Evolutionary conservation across 129 eudicot genomes (phyloP).

Genomic region (Solidago caesia): DNA sequence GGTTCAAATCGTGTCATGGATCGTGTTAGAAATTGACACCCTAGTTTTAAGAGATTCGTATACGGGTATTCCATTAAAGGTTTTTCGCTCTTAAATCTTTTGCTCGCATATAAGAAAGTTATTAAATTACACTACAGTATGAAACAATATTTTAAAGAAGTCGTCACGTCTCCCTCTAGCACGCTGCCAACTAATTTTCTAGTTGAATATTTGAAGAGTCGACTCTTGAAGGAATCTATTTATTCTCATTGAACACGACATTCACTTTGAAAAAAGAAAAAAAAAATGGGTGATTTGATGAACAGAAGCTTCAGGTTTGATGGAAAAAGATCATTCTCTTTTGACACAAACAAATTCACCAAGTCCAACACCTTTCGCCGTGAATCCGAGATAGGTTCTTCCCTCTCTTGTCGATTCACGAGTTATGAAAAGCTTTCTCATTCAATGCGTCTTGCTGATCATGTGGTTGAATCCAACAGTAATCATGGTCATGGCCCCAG

Average conservation of each 20-base stretch:
- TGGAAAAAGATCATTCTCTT: constrained; percentile 29
- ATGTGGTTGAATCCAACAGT: background rate
- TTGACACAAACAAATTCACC: constrained; percentile 9
- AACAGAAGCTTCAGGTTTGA: constrained; percentile 35
- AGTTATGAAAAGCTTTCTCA: constrained; percentile 27
- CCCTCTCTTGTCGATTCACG: constrained; percentile 15
- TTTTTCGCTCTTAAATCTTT: too few species aligned
- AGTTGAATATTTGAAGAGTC: constrained; percentile 1
- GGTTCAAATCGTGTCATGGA: too few species aligned
- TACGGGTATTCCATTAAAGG: too few species aligned
- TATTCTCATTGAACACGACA: constrained; percentile 13
- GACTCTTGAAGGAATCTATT: constrained; percentile 18
- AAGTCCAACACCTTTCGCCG: constrained; percentile 21
- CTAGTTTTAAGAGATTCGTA: too few species aligned
- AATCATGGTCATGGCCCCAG: background rate
- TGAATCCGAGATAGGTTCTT: constrained; percentile 29
- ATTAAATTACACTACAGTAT: background rate
- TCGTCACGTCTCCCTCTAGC: constrained; percentile 16
- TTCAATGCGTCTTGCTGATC: background rate
- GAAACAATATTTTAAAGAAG: background rate
- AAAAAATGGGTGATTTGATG: constrained; percentile 27
- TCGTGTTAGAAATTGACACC: too few species aligned
- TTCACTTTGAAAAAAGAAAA: background rate
- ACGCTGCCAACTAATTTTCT: constrained; percentile 9
- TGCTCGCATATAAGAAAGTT: background rate